Evolutionary conservation across 2,329 filamentous ascomycete species (phyloP), one percentile per base, ranked within the genome.

Genomic region (Penicillium vulpinum): DNA sequence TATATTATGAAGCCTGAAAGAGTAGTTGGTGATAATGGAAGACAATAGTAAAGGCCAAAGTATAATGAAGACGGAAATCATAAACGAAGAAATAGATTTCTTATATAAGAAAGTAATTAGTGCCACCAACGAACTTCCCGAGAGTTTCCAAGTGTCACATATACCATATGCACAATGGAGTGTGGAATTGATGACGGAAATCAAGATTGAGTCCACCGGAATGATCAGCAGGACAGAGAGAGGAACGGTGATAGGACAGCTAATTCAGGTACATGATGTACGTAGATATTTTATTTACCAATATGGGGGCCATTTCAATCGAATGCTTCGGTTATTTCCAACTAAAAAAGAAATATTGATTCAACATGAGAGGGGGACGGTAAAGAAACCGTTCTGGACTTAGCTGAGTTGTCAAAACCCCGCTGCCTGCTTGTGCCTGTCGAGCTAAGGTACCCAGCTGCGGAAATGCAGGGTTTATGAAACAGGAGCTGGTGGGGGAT

Each of bases 381-480:
- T 33, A 21, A 45, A 64, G 56, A 43, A 47, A 36, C 61, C 50
- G 26, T 56, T 36, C 61, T 59, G 29, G 50, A 57, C 43, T 52
- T 62, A 55, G 59, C 26, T 47, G 44, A 38, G 38, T 21, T 47
- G 28, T 21, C 38, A 48, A 46, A n/a, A 39, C 43, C 56, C 54
- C 51, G 39, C 51, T 55, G 46, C 21, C 44, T 29, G 31, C 47
- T 46, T 31, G 31, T 56, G 48, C 33, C 51, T 54, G 55, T 59
- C 29, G 38, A 53, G 50, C 56, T 53, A 28, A 55, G 49, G 51
- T 33, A 35, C 18, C 47, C 21, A 40, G 40, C 15, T 48, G 54
- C 43, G 51, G 53, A 58, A 39, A 45, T 58, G 35, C 64, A 64
- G 59, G 58, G 54, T 64, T 62, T 50, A 51, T 62, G 64, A 65